These are phyloP conservation scores for Tuber aestivum DNA, from an alignment of 495 filamentous ascomycete genomes.

Conservation along the genomic window DNA sequence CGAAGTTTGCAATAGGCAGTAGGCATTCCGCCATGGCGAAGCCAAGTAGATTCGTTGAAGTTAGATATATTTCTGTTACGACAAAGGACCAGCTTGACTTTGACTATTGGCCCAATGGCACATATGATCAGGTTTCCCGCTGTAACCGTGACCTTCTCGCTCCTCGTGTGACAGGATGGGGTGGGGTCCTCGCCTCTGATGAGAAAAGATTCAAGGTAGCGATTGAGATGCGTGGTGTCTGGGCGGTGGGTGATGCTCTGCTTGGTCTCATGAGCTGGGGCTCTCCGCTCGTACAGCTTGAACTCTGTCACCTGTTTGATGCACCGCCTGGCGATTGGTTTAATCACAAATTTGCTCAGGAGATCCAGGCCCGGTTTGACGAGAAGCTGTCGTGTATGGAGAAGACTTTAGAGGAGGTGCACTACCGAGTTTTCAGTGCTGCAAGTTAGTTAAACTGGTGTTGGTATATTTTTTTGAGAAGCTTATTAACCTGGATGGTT, in stretches of 20 bases:
- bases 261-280: constrained; percentile 5
- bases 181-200: too few relatives aligned
- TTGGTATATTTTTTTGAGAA: too few relatives aligned
- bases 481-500: too few relatives aligned
- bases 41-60: neutral
- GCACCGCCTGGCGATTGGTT: neutral
- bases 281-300: constrained; percentile 1
- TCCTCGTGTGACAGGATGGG: neutral
- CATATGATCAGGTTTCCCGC: neutral
- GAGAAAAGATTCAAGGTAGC: neutral
- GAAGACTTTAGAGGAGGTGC: neutral
- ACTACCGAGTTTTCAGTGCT: too few relatives aligned
- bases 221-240: neutral
- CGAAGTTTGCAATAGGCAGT: too few relatives aligned
- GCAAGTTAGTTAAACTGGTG: too few relatives aligned
- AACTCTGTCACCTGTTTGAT: neutral
- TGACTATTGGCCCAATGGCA: neutral
- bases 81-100: neutral
- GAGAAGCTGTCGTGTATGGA: neutral
- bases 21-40: too few relatives aligned
- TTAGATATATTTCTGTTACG: neutral
- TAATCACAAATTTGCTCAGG: neutral
- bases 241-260: constrained; percentile 1
- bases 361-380: neutral
- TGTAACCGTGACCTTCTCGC: neutral